phyloP scores from a whole-genome alignment of 495 filamentous ascomycete genomes.

The Monascus purpureus region DNA sequence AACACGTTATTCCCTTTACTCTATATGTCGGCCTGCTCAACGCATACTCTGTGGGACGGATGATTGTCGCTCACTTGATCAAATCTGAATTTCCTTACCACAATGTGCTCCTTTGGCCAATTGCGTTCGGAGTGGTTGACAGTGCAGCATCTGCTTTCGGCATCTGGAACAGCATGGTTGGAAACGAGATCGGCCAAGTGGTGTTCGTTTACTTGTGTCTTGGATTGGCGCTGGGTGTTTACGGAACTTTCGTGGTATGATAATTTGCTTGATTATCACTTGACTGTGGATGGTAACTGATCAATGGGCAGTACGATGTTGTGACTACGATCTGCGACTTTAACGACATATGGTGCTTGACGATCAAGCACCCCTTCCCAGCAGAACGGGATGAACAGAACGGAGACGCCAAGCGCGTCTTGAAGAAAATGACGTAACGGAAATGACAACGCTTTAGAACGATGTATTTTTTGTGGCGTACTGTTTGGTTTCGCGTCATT shows the following conservation, averaged over 20 bases:
- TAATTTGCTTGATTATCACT: neutral
- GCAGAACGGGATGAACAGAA: constrained; percentile 17
- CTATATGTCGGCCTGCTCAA: constrained; percentile 81
- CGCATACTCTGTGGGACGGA: constrained; percentile 85
- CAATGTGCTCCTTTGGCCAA: constrained; percentile 58
- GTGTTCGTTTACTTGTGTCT: constrained; percentile 75
- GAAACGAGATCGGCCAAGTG: constrained; percentile 62
- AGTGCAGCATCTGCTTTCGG: constrained; percentile 56
- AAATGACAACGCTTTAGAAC: too few relatives aligned
- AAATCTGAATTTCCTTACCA: constrained; percentile 75
- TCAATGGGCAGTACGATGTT: constrained; percentile 50
- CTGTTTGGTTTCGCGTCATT: too few relatives aligned
- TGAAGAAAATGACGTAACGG: constrained; percentile 29
- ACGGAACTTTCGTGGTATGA: constrained; percentile 84
- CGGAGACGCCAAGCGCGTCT: constrained; percentile 9
- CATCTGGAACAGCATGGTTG: constrained; percentile 67
- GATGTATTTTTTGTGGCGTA: too few relatives aligned
- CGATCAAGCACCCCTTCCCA: constrained; percentile 59
- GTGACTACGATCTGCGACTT: constrained; percentile 96
- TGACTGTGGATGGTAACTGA: neutral
- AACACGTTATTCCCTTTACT: constrained; percentile 75
- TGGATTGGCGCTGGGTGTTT: constrained; percentile 68
- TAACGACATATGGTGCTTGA: constrained; percentile 94
- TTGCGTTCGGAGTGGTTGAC: constrained; percentile 63
- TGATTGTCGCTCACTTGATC: constrained; percentile 85